phyloP scores from a whole-genome alignment of 129 eudicot genomes.

The Helichrysum umbraculigerum region DNA sequence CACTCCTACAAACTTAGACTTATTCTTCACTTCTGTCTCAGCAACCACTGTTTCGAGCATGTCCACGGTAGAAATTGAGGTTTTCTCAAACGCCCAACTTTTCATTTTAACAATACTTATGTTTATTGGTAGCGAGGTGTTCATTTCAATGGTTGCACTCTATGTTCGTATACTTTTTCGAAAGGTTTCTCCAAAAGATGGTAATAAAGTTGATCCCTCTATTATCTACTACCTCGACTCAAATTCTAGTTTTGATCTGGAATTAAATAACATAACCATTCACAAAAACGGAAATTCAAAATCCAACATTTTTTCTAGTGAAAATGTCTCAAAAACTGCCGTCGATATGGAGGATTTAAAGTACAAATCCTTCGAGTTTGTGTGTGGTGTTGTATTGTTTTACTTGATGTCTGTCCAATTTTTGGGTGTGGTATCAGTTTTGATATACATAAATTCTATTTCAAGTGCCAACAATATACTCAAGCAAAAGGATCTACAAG shows the following conservation, averaged over 20 bases:
- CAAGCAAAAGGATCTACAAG: slow-evolving; percentile 36
- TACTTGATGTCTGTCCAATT: slow-evolving; percentile 34
- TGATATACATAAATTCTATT: slow-evolving; percentile 26
- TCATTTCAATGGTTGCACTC: neutral
- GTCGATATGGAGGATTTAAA: neutral
- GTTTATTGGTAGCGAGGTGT: slow-evolving; percentile 16
- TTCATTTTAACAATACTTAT: slow-evolving; percentile 4
- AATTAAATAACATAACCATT: neutral
- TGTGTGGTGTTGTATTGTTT: slow-evolving; percentile 26
- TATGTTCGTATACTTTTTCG: neutral
- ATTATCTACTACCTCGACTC: neutral
- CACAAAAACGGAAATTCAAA: neutral
- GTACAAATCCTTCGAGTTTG: slow-evolving; percentile 12
- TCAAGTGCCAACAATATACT: slow-evolving; percentile 45
- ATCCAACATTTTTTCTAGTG: neutral
- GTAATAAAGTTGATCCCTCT: neutral
- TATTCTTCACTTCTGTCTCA: slow-evolving; percentile 7
- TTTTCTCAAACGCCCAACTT: slow-evolving; percentile 8
- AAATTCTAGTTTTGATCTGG: neutral
- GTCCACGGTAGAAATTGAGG: slow-evolving; percentile 4
- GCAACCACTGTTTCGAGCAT: slow-evolving; percentile 12
- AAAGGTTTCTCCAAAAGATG: neutral
- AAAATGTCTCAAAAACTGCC: neutral
- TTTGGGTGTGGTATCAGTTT: slow-evolving; percentile 23
- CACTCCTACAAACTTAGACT: slow-evolving; percentile 1